phyloP scores from a whole-genome alignment of 1,284 basidiomycete species.

The Sanghuangporus sanghuang region DNA sequence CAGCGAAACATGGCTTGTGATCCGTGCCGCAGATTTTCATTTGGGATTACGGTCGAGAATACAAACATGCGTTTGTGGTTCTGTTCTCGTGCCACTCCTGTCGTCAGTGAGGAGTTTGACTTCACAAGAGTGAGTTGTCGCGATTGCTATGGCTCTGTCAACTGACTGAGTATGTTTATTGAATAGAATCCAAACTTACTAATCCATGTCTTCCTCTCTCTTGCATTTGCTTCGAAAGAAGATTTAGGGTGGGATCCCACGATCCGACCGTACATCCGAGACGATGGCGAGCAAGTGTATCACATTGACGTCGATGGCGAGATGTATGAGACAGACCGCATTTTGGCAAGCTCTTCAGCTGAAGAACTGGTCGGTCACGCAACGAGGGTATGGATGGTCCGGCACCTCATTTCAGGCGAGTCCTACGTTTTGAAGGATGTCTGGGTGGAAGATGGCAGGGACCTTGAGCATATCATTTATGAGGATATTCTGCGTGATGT shows the following conservation, averaged over 20 bases:
- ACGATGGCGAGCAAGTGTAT: not conserved
- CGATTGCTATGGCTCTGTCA: not conserved
- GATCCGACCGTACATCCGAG: not conserved
- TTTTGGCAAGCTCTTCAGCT: not conserved
- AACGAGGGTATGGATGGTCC: not conserved
- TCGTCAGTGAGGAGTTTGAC: not conserved
- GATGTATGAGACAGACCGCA: not conserved
- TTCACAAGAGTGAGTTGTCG: not conserved
- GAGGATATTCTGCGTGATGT: not conserved
- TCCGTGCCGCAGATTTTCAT: conserved; percentile 14
- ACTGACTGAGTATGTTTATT: not conserved
- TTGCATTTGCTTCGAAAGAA: not conserved
- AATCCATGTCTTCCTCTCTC: not conserved
- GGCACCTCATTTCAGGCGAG: not conserved
- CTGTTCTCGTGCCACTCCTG: not conserved
- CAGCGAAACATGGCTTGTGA: conserved; percentile 16
- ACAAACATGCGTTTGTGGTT: not conserved
- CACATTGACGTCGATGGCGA: not conserved
- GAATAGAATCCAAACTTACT: not conserved
- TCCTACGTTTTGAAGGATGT: not conserved
- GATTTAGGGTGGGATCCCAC: conserved; percentile 5
- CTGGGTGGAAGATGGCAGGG: not conserved
- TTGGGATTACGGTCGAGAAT: conserved; percentile 17
- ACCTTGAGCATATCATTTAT: not conserved
- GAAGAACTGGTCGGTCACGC: not conserved